Evolutionary conservation across 1,139 yeast genomes (phyloP).

Genomic region (Yamadazyma aaseri): DNA sequence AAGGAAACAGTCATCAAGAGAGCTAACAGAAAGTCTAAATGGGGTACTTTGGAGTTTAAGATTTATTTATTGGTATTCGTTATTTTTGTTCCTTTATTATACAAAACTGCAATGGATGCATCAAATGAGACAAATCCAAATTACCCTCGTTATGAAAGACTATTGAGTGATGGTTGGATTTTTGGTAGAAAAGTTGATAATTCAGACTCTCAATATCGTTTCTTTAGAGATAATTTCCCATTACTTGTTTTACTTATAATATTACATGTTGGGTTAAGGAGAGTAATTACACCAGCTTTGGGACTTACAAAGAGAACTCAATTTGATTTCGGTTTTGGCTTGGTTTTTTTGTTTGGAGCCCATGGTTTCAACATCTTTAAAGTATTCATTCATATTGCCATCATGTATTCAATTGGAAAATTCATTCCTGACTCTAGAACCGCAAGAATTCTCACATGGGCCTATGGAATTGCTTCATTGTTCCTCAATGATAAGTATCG

Average conservation of each 20-base stretch:
- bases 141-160: slow-evolving; percentile 58
- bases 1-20: slow-evolving; percentile 38
- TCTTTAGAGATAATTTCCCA: slow-evolving; percentile 78
- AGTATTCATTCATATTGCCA: slow-evolving; percentile 54
- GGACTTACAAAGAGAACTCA: slow-evolving; percentile 34
- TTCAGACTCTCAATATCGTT: slow-evolving; percentile 85
- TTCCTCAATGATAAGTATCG: slow-evolving; percentile 74
- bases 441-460: slow-evolving; percentile 58
- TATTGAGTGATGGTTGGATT: slow-evolving; percentile 72
- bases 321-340: slow-evolving; percentile 74
- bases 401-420: slow-evolving; percentile 57
- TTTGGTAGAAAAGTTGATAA: slow-evolving; percentile 83
- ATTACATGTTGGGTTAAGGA: slow-evolving; percentile 55
- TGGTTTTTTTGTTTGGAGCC: slow-evolving; percentile 64
- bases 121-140: slow-evolving; percentile 78
- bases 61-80: slow-evolving; percentile 62
- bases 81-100: slow-evolving; percentile 77
- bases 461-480: slow-evolving; percentile 69
- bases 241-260: slow-evolving; percentile 53
- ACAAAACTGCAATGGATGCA: slow-evolving; percentile 78
- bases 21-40: slow-evolving; percentile 55
- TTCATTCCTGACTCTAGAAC: slow-evolving; percentile 26
- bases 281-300: slow-evolving; percentile 22
- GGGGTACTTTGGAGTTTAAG: slow-evolving; percentile 75
- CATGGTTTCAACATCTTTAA: slow-evolving; percentile 77